A percentile compares a stretch with the other conserved stretches of the same genome.
Conservation (phyloP, 148 eudicot species). For the Polygonum maritimum region DNA sequence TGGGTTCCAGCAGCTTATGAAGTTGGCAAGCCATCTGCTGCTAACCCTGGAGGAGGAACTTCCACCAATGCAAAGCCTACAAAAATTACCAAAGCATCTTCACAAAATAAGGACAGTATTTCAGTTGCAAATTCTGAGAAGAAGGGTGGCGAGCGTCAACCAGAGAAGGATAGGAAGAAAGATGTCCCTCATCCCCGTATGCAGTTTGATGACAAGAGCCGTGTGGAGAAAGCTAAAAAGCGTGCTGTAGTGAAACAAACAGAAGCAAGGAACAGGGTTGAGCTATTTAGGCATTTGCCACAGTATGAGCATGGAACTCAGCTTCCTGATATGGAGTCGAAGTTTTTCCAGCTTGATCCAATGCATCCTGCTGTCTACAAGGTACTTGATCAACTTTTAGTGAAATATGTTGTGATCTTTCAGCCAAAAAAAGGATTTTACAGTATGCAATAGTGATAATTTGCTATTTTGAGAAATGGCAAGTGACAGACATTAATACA, state of each 20-base stretch:
- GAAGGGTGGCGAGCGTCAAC: constrained; percentile 60
- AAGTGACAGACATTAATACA: not conserved
- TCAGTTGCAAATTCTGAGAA: constrained; percentile 69
- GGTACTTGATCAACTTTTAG: constrained; percentile 31
- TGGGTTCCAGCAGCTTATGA: constrained; percentile 28
- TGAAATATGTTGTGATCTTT: not conserved
- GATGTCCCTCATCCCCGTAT: constrained; percentile 95
- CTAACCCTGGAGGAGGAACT: constrained; percentile 35
- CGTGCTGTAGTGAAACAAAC: constrained; percentile 81
- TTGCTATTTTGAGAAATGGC: not conserved
- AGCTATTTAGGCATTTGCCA: constrained; percentile 82
- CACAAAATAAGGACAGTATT: constrained; percentile 53
- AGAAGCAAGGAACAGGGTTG: constrained; percentile 88
- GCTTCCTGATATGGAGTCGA: constrained; percentile 75
- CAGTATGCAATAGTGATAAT: not conserved
- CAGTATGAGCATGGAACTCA: constrained; percentile 95
- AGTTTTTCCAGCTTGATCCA: constrained; percentile 77
- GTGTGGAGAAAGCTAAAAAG: constrained; percentile 96
- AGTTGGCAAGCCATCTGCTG: constrained; percentile 33
- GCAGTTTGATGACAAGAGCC: constrained; percentile 90
- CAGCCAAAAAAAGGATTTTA: not conserved
- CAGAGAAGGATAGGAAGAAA: constrained; percentile 94
- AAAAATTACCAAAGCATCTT: constrained; percentile 45
- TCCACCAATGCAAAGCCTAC: constrained; percentile 38
- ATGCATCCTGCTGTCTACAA: constrained; percentile 93